Base-by-base conservation (phyloP, 2,329 filamentous ascomycete genomes). In the Exophiala dermatitidis region DNA sequence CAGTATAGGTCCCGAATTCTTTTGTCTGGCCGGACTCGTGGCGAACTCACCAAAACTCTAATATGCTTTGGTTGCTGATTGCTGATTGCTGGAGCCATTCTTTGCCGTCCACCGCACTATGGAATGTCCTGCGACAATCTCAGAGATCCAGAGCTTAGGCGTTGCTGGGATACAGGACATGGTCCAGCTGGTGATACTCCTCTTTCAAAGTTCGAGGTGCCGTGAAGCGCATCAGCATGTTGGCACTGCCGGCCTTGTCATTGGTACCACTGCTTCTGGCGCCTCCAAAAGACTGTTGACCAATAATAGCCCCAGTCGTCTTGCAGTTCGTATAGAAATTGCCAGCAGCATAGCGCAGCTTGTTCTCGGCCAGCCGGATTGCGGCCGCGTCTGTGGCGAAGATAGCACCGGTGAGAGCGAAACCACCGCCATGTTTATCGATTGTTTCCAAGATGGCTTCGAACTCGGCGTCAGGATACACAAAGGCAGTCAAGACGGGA, bases 291-390 rank as follows among this genome's bases (percentile, higher is more conserved):
- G 77, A 72, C 63, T 80, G 78, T 68, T 80, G 78, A 7, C 75
- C 77, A 34, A 80, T 76, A 5, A 79, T 71, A 0, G 78, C 74
- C 1, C 74, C 78, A 0, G 78, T 81, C 50, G 74, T 78, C 79
- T 90, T 90, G 75, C 84, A 86, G 74, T 90, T 91, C 71, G 90
- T 77, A 73, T 91, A 91, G 68, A 90, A 90, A 74, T 91, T 91
- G 40, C 87, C 87, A 0, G 87, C 86, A 0, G 84, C 74, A 66
- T 90, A 82, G 59, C 85, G 77, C 49, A 91, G 75, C 57, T 76
- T 78, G 62, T 89, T 80, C 69, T 90, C 86, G 0, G 86, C 87
- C 51, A 76, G 76, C 28, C 83, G 77, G 54, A 90, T 72, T 8
- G 78, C 83, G 44, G 76, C 71, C 37, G 86, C 75, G 68, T 90